Evolutionary conservation across 2,329 filamentous ascomycete species (phyloP).

Genomic region (Coniella lustricola): DNA sequence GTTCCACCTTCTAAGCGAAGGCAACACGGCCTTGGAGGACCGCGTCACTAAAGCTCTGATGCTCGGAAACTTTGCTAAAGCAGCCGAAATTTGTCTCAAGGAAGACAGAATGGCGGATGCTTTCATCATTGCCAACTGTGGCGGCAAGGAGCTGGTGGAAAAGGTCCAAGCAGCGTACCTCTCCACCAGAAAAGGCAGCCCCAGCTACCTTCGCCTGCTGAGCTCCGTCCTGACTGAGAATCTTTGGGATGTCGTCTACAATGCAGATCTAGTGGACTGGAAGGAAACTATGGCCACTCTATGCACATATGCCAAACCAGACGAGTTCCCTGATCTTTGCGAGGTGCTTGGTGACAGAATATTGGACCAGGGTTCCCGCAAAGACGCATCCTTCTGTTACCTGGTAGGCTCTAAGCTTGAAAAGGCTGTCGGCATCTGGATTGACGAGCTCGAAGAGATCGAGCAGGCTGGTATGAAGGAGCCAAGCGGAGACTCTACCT

Average conservation of each 20-base stretch:
- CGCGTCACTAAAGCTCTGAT: slow-evolving; percentile 81
- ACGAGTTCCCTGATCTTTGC: slow-evolving; percentile 89
- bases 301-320: slow-evolving; percentile 88
- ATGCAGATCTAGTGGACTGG: slow-evolving; percentile 88
- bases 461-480: slow-evolving; percentile 69
- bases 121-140: slow-evolving; percentile 96
- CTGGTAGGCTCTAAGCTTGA: slow-evolving; percentile 92
- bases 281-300: slow-evolving; percentile 94
- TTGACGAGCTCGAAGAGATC: slow-evolving; percentile 76
- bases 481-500: slow-evolving; percentile 66
- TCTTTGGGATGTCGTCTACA: slow-evolving; percentile 95
- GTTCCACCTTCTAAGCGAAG: slow-evolving; percentile 79
- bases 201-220: slow-evolving; percentile 86
- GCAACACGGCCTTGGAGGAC: slow-evolving; percentile 79
- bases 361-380: slow-evolving; percentile 66
- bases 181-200: slow-evolving; percentile 70
- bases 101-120: slow-evolving; percentile 91
- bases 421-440: slow-evolving; percentile 94
- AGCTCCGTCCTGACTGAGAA: slow-evolving; percentile 94
- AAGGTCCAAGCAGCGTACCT: slow-evolving; percentile 92
- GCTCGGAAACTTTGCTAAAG: slow-evolving; percentile 83
- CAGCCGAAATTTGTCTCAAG: slow-evolving; percentile 79
- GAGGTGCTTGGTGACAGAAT: slow-evolving; percentile 91
- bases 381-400: slow-evolving; percentile 95
- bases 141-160: slow-evolving; percentile 85